Conservation (phyloP, 495 filamentous ascomycete genomes). For the Aspergillus mulundensis region DNA sequence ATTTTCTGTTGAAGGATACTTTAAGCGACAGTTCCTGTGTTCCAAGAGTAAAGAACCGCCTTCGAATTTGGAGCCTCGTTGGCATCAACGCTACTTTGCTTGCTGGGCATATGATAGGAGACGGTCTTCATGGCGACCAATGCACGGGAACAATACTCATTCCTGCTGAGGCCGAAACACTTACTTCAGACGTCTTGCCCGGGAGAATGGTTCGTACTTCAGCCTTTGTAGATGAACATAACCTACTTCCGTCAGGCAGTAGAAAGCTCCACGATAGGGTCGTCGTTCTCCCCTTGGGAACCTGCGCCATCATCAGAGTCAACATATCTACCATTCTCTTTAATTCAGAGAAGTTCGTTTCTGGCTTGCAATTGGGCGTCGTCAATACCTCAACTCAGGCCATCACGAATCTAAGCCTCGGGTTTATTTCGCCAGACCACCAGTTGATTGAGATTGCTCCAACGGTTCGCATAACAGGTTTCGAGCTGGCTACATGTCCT, state of each 20-base stretch:
- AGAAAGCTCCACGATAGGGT: neutral
- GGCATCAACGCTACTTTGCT: neutral
- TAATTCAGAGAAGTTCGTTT: constrained; percentile 1
- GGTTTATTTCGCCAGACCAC: neutral
- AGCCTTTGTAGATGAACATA: neutral
- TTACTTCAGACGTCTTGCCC: too few species aligned
- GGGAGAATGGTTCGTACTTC: neutral
- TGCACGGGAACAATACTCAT: too few species aligned
- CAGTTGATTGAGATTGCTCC: neutral
- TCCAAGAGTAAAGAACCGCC: neutral
- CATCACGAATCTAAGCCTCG: neutral
- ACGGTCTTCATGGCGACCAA: too few species aligned
- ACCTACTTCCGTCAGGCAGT: neutral
- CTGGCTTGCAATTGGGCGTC: neutral
- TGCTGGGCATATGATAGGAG: too few species aligned
- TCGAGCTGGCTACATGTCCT: neutral
- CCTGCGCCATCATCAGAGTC: neutral
- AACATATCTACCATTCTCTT: neutral
- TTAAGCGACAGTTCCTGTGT: too few species aligned
- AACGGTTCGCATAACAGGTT: neutral
- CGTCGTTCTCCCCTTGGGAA: neutral
- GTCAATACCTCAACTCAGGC: neutral
- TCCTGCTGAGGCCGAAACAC: too few species aligned
- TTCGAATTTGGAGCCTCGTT: neutral
- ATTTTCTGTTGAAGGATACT: too few species aligned